Evolutionary conservation across 2,329 filamentous ascomycete species (phyloP).

Genomic region (Penicillium sp.): DNA sequence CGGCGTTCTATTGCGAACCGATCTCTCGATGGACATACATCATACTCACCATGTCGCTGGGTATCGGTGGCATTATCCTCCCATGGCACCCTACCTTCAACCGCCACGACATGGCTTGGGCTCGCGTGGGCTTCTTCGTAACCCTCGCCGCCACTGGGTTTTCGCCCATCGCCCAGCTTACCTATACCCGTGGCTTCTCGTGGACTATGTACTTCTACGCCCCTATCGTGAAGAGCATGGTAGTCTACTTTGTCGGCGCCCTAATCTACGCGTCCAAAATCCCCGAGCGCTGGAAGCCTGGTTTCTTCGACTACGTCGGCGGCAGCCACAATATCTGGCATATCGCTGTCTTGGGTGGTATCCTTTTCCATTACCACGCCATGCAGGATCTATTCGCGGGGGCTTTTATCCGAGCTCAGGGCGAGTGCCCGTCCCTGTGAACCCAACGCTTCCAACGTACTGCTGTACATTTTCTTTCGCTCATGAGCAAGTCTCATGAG

Average conservation of each 20-base stretch:
- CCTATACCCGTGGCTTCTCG: constrained; percentile 67
- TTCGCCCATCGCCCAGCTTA: constrained; percentile 80
- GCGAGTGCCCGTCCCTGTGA: constrained; percentile 37
- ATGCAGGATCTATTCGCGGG: constrained; percentile 92
- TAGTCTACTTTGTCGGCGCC: constrained; percentile 82
- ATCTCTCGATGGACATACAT: constrained; percentile 83
- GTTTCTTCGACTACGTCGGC: constrained; percentile 90
- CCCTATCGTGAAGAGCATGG: constrained; percentile 75
- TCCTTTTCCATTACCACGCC: constrained; percentile 92
- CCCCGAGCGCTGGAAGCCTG: constrained; percentile 88
- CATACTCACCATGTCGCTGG: constrained; percentile 71
- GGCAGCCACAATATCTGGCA: constrained; percentile 99
- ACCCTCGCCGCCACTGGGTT: constrained; percentile 83
- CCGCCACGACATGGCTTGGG: constrained; percentile 85
- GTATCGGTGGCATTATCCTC: constrained; percentile 80
- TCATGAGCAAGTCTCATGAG: constrained; percentile 13
- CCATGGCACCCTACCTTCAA: constrained; percentile 98
- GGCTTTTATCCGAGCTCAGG: constrained; percentile 66
- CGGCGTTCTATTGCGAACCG: constrained; percentile 97
- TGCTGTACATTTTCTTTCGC: constrained; percentile 3
- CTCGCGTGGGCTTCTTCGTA: constrained; percentile 86
- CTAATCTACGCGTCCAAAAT: constrained; percentile 86
- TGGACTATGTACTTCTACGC: constrained; percentile 90
- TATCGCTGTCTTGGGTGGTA: constrained; percentile 86
- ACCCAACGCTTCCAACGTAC: constrained; percentile 1